Evolutionary conservation across 139 green algal species (phyloP), one percentile per base, ranked within the genome.

Genomic region (Coelastrella sp.): DNA sequence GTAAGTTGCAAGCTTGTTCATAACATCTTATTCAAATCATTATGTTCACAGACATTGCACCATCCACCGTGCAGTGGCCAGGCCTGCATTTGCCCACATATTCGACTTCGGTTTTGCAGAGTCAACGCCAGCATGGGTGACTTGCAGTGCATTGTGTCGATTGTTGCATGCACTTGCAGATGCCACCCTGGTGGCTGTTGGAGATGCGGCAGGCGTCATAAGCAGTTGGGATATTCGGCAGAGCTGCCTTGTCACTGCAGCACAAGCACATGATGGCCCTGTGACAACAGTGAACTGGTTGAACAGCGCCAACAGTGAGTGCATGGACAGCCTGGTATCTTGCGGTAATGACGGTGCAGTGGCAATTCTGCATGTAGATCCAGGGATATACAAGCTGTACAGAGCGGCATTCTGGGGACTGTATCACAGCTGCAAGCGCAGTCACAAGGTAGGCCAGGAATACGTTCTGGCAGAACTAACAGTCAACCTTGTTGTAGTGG

Each of bases 361-460:
- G 7, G 41, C 62, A 19, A 15, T 50, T 25, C 45, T 85, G 43
- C 79, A 82, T 51, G 23, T 82, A 19, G 79, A 85, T 38, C 40
- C 51, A 9, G 51, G 79, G 51, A 74, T 76, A 37, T 53, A 35
- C 25, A 62, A 45, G 41, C 27, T 63, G 62, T 86, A 80, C 34
- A 40, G 35, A 8, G 48, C 51, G 9, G 80, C 80, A 1, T 86
- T 86, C 48, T 27, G 38, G 23, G 43, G 34, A 19, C 40, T 86
- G 66, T 86, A 86, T 25, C 57, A 79, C 80, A 63, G 13, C 48
- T 73, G 66, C 80, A 78, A 79, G 67, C 48, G 48, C 34, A 75
- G n/a, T 19, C 51, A 75, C 41, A 76, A 84, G 62, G 78, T 84
- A 32, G 32, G 34, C 38, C 6, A 7, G 21, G 11, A 13, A 57